Conservation (phyloP, 345 rosid species). For the Salix purpurea region DNA sequence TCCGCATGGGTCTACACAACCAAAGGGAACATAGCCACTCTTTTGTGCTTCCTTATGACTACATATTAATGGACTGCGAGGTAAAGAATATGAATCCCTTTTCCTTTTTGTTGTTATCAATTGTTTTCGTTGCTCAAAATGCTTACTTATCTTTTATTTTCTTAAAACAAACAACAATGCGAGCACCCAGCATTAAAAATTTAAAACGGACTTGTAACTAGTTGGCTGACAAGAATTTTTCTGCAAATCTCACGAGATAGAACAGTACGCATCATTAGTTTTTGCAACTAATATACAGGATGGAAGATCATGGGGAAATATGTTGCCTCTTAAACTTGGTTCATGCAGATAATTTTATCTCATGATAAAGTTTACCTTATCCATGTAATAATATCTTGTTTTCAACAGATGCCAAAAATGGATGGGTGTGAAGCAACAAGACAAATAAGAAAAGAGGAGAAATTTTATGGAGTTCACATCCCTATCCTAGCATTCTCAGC, state of each 20-base stretch:
- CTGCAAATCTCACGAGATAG: background rate
- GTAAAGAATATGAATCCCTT: background rate
- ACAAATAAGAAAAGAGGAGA: constrained; percentile 16
- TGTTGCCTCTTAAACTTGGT: background rate
- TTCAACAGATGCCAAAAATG: constrained; percentile 23
- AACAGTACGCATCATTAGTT: background rate
- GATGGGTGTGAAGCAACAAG: constrained; percentile 28
- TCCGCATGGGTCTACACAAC: background rate
- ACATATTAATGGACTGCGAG: constrained; percentile 27
- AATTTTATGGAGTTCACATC: background rate
- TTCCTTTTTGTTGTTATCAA: too few relatives aligned
- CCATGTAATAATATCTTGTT: background rate
- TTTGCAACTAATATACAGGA: background rate
- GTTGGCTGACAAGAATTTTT: background rate
- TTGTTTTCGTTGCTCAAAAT: background rate
- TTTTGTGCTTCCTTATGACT: constrained; percentile 13
- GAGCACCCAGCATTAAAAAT: too few relatives aligned
- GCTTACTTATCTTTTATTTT: background rate
- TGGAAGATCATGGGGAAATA: background rate
- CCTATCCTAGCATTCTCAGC: constrained; percentile 23
- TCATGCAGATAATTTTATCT: background rate
- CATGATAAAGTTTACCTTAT: background rate
- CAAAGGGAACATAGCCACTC: background rate
- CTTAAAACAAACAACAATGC: background rate
- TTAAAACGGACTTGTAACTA: background rate